A percentile compares a stretch with the other conserved stretches of the same genome.
phyloP scores from a whole-genome alignment of 163 green algal species.

The Scenedesmus sp. region DNA sequence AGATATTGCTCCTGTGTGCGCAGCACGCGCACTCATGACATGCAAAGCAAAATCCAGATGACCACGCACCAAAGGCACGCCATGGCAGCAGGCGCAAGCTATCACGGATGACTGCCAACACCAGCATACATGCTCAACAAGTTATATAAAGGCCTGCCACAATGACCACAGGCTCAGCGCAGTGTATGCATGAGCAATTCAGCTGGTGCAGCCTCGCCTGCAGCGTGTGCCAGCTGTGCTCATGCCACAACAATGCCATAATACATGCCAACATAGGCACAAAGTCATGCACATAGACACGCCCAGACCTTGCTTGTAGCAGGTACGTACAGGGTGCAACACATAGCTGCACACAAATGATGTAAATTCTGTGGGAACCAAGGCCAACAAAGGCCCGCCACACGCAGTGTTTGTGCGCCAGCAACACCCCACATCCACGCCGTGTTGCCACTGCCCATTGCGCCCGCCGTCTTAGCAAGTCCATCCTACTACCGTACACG shows the following conservation, averaged over 20 bases:
- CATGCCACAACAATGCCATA: background rate
- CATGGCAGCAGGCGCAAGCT: too few species aligned
- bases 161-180: background rate
- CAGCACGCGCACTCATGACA: background rate
- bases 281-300: background rate
- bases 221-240: background rate
- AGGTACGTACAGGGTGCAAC: background rate
- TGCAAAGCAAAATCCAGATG: too few species aligned
- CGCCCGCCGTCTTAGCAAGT: background rate
- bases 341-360: background rate
- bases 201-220: background rate
- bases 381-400: background rate
- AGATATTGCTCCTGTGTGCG: too few species aligned
- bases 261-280: background rate
- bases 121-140: background rate
- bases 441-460: background rate
- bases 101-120: background rate
- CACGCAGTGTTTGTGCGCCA: background rate
- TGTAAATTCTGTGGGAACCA: background rate
- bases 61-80: too few species aligned
- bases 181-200: background rate
- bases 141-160: background rate
- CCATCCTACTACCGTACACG: background rate
- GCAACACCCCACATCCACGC: background rate
- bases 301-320: too few species aligned